Evolutionary conservation across 176 grass and related monocot species (phyloP), one percentile per base, ranked within the genome.

Genomic region (Pharus latifolius): DNA sequence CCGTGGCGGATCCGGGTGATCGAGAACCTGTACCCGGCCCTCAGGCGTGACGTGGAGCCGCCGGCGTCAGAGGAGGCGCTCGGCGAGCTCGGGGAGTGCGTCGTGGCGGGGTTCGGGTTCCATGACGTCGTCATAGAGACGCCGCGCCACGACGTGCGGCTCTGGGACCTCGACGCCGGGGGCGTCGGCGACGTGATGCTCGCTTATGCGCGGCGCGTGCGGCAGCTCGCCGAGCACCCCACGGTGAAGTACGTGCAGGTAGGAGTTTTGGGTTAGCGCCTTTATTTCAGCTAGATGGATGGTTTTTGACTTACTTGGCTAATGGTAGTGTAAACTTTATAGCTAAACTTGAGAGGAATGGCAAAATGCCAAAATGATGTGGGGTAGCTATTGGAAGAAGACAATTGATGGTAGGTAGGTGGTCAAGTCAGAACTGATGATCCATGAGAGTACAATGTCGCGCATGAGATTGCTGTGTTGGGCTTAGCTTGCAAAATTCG

Each of bases 111-210:
- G 20, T 99, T 94, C 71, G 95, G 95, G 6, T 91, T 99, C 84
- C 95, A 99, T 54, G 95, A 99, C 46, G 95, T 99, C 72, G 87
- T 99, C 65, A 99, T 99, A 33, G 90, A 99, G 90, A 94, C 87
- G 18, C 95, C 95, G 23, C 47, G 79, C 52, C 95, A 99, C 74
- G 83, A 91, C 18, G 79, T 94, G 15, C 84, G 78, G 69, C 68
- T 99, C 41, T 90, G 64, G 52, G 90, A 99, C 56, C 78, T 94
- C 47, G 67, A 65, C 31, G 67, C 78, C 2, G 46, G 75, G 34
- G 90, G 69, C 32, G 79, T 91, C 34, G 59, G 82, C 14, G 87
- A 94, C 78, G 67, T 99, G n/a, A 65, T 99, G 63, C 87, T 99
- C 47, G 68, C 88, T 1, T 87, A 81, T 63, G 74, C 78, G 64